A percentile compares a stretch with the other conserved stretches of the same genome.
Evolutionary conservation across 768 basidiomycete species (phyloP).

Genomic region (Calocybe cyanea): DNA sequence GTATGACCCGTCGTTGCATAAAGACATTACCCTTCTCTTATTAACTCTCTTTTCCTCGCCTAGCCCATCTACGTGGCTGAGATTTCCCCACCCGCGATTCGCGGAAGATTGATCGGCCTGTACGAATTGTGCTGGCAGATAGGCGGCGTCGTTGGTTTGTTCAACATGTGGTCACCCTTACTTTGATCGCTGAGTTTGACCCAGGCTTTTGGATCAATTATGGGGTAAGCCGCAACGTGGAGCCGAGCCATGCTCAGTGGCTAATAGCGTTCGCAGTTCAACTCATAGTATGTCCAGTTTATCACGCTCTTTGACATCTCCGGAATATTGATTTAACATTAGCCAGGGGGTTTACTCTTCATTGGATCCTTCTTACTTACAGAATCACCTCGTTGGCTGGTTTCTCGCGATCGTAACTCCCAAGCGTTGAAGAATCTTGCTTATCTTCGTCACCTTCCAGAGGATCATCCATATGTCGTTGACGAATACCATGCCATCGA

Average conservation of each 20-base stretch:
- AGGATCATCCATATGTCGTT: conserved; percentile 24
- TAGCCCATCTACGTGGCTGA: conserved; percentile 42
- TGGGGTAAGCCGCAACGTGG: conserved; percentile 27
- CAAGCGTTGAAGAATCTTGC: conserved; percentile 29
- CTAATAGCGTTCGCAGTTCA: conserved; percentile 36
- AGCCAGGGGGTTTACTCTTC: conserved; percentile 32
- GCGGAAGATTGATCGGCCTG: conserved; percentile 44
- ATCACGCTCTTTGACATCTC: neutral
- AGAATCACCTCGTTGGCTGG: conserved; percentile 35
- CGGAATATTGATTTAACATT: neutral
- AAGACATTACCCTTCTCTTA: neutral
- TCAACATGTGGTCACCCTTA: conserved; percentile 5
- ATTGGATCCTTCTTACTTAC: conserved; percentile 28
- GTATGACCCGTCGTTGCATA: neutral
- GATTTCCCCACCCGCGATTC: conserved; percentile 39
- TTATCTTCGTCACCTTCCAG: conserved; percentile 27
- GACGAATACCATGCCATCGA: conserved; percentile 31
- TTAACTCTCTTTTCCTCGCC: neutral
- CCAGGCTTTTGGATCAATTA: conserved; percentile 35
- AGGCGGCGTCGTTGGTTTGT: conserved; percentile 38
- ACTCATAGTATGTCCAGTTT: conserved; percentile 24
- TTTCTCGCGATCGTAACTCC: conserved; percentile 29
- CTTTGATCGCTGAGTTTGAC: neutral
- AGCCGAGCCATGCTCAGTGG: conserved; percentile 29
- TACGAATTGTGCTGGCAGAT: conserved; percentile 48